phyloP scores from a whole-genome alignment of 2,329 filamentous ascomycete genomes.

The Pseudocercospora vitis region DNA sequence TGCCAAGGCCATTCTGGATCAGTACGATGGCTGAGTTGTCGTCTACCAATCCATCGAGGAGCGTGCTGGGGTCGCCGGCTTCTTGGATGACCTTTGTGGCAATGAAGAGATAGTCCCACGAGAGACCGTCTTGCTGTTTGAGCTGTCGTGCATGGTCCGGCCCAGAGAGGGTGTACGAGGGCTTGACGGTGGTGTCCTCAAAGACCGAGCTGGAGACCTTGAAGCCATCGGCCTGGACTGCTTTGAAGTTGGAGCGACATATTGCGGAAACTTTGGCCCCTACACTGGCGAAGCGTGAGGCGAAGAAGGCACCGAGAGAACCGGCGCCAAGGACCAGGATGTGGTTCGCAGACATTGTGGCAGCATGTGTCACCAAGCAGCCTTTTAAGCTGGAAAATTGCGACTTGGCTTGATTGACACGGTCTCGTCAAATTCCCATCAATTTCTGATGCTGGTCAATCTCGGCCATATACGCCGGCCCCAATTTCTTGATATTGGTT shows the following conservation, averaged over 20 bases:
- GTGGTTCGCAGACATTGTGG: slow-evolving; percentile 43
- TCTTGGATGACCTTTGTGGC: slow-evolving; percentile 70
- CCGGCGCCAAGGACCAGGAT: slow-evolving; percentile 68
- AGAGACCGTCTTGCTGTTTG: slow-evolving; percentile 31
- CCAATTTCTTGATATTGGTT: too few species aligned
- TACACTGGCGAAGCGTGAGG: slow-evolving; percentile 60
- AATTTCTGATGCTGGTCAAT: too few species aligned
- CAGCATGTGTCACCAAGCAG: background rate
- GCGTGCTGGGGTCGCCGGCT: slow-evolving; percentile 59
- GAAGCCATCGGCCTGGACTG: slow-evolving; percentile 62
- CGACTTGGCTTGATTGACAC: background rate
- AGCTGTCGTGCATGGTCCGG: slow-evolving; percentile 54
- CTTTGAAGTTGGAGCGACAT: slow-evolving; percentile 70
- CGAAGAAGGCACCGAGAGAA: slow-evolving; percentile 71
- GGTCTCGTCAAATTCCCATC: background rate
- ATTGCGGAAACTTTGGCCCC: slow-evolving; percentile 65
- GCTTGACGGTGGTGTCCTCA: slow-evolving; percentile 64
- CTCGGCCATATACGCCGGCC: too few species aligned
- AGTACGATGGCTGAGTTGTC: slow-evolving; percentile 60
- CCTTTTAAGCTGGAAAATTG: background rate
- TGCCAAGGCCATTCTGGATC: slow-evolving; percentile 72
- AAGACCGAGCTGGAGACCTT: slow-evolving; percentile 64
- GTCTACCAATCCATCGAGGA: slow-evolving; percentile 60
- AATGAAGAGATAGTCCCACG: slow-evolving; percentile 66
- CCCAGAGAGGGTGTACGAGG: slow-evolving; percentile 61